Percentiles rank a stretch among this genome's conserved stretches.
These are phyloP conservation scores for Pterula multifida DNA, from an alignment of 1,284 basidiomycete species.

Conservation along the genomic window DNA sequence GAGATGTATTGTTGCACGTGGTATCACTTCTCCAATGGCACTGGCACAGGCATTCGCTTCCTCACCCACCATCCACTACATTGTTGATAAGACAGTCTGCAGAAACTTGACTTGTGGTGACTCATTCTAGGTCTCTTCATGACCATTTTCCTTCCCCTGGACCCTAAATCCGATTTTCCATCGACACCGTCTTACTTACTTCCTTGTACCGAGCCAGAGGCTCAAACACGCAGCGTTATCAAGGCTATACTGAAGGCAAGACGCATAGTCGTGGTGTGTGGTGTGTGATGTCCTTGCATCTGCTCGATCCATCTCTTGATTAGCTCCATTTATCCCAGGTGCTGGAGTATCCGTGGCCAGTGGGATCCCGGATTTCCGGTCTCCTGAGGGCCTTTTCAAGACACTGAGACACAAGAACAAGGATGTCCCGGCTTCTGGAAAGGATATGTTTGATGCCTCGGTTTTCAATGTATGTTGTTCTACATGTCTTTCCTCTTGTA, in stretches of 20 bases:
- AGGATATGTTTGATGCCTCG: conserved; percentile 86
- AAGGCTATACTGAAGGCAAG: conserved; percentile 67
- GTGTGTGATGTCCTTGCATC: conserved; percentile 30
- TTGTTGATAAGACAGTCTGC: neutral
- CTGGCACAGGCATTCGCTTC: neutral
- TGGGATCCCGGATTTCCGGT: conserved; percentile 90
- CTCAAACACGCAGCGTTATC: conserved; percentile 38
- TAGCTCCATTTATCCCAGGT: conserved; percentile 30
- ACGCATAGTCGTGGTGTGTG: conserved; percentile 78
- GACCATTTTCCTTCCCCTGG: conserved; percentile 31
- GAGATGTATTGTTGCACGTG: neutral
- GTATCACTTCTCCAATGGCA: neutral
- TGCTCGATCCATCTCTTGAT: conserved; percentile 5
- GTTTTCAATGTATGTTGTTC: conserved; percentile 67
- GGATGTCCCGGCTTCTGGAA: conserved; percentile 62
- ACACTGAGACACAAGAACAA: conserved; percentile 65
- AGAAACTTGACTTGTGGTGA: neutral
- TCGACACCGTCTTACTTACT: conserved; percentile 25
- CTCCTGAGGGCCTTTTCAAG: conserved; percentile 73
- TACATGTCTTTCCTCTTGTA: no score
- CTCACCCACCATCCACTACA: neutral
- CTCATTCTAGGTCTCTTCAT: conserved; percentile 14
- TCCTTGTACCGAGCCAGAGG: conserved; percentile 17
- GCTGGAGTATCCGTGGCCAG: conserved; percentile 88
- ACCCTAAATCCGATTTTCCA: conserved; percentile 19